Base-by-base conservation (phyloP, 192 early-diverging fungal species). In the Podila epicladia region DNA sequence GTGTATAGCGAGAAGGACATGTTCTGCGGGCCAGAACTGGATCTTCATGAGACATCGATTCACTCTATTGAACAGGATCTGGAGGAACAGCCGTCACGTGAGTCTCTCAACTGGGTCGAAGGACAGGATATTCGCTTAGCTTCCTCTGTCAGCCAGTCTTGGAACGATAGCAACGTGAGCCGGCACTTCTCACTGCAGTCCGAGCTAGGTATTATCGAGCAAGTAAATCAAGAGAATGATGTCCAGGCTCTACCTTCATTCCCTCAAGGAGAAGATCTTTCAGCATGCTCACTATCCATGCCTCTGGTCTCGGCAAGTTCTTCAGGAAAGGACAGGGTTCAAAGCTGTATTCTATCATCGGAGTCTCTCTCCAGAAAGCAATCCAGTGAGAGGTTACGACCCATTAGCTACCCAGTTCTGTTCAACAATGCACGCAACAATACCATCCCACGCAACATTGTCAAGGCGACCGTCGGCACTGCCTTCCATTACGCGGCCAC, bases 401-500 rank as follows among this genome's bases (percentile, higher is more conserved):
- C 67, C 9, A 58, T 60, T 20, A 60, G 57, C 19, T 69, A 59
- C 19, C 58, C 67, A 60, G 58, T 29, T 13, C 58, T 38, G 15
- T 15, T 58, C 12, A 58, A 35, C 12, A 37, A 24, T 48, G 26
- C 58, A 20, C 17, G 37, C 12, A 45, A 57, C 9, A 58, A 24
- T 26, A n/a, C 35, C 4, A 28, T 48, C 41, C 67, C 67, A 29
- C 67, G 24, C 11, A 49, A 58, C 33, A 60, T 69, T 26, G 67
- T 69, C 38, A 69, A 60, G 26, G 67, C 67, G 3, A 60, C 67
- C 4, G 49, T 69, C 8, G 67, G 67, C 22, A 31, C 67, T 17
- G 67, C 67, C 4, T 69, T 69, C 58, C 67, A 69, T 29, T 57
- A 50, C 4, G 55, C 65, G 8, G 49, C 65, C n/a, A 29, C 48